Evolutionary conservation across 768 basidiomycete species (phyloP), one percentile per base, ranked within the genome.

Genomic region (Udeniomyces megalosporus): DNA sequence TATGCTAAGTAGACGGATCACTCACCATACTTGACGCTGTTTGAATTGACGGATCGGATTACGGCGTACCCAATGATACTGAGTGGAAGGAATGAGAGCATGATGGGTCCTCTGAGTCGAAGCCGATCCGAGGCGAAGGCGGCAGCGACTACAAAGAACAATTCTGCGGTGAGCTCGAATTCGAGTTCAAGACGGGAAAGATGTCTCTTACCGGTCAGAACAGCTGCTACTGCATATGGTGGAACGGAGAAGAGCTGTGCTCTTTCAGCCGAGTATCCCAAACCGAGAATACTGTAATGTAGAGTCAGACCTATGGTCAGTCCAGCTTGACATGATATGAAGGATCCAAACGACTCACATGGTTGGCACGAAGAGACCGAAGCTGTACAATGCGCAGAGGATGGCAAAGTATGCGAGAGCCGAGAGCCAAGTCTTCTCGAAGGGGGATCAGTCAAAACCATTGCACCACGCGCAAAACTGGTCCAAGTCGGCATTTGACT

Each of bases 181-280:
- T n/a, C n/a, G n/a, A n/a, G n/a, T n/a, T n/a, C n/a, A n/a, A n/a
- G n/a, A n/a, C n/a, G n/a, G n/a, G n/a, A n/a, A n/a, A n/a, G n/a
- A n/a, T n/a, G n/a, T n/a, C n/a, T n/a, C n/a, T n/a, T n/a, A n/a
- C n/a, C n/a, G n/a, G 65, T 68, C 8, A 66, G 34, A 34, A 62
- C 46, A 42, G 69, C 68, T 11, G 68, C 69, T 46, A 70, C 66
- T 34, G 67, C 69, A 31, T 70, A 70, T 2, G 66, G 66, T 1
- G 69, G 69, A 2, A 70, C 69, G 1, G 69, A 66, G 60, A 63
- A 67, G n/a, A 70, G 68, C 49, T 70, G 69, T 3, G 68, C 68
- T 14, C 58, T 20, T 48, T 67, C 49, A 26, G 68, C 67, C 22
- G 55, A 62, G 62, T 67, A 70, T 2, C 69, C 69, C 1, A 70